Evolutionary conservation across 345 rosid genomes (phyloP).

Genomic region (Abelmoschus esculentus): DNA sequence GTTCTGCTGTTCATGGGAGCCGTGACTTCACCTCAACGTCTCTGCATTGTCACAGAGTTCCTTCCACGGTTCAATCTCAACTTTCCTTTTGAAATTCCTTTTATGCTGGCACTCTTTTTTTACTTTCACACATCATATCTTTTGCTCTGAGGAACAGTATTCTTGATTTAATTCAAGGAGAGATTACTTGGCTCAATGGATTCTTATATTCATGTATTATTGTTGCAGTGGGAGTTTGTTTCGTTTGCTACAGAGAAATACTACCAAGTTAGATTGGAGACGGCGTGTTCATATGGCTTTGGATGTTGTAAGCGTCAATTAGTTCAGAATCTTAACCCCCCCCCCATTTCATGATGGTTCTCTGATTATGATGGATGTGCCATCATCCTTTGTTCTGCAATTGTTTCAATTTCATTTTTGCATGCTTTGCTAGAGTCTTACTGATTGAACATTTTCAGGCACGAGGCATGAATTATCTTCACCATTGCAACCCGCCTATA

Average conservation of each 20-base stretch:
- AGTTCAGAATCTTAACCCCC: not conserved
- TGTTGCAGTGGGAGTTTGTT: constrained; percentile 89
- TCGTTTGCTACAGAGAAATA: constrained; percentile 71
- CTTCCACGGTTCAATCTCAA: constrained; percentile 74
- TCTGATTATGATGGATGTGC: not conserved
- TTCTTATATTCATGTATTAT: constrained; percentile 9
- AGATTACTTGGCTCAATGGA: not conserved
- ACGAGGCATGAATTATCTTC: constrained; percentile 97
- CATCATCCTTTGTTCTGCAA: not conserved
- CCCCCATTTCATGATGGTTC: not conserved
- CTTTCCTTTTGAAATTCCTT: not conserved
- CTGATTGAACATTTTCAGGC: constrained; percentile 42
- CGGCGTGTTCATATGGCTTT: constrained; percentile 78
- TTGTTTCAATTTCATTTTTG: constrained; percentile 12
- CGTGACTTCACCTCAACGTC: constrained; percentile 82
- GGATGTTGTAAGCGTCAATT: constrained; percentile 64
- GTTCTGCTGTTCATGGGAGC: constrained; percentile 97
- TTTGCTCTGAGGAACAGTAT: not conserved
- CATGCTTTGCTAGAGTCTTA: constrained; percentile 5
- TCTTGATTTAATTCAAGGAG: not conserved
- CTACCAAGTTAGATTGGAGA: constrained; percentile 85
- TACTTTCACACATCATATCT: not conserved
- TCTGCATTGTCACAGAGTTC: constrained; percentile 96
- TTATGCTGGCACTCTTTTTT: not conserved
- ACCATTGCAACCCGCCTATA: constrained; percentile 79